phyloP scores from a whole-genome alignment of 1,139 yeast species.

The Eremothecium gossypii region DNA sequence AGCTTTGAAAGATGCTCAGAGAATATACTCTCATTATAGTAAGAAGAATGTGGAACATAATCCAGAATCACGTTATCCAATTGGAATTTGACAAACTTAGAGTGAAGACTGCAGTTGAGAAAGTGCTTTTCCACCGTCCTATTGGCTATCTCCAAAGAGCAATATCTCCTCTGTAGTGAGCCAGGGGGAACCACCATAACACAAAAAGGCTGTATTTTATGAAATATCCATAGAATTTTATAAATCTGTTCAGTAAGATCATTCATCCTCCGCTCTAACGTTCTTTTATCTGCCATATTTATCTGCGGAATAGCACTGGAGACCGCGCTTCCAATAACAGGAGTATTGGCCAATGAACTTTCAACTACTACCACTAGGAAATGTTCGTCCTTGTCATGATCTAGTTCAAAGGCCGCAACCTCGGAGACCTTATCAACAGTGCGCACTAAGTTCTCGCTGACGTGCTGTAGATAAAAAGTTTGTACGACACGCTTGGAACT shows the following conservation, averaged over 20 bases:
- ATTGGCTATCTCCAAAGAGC: conserved; percentile 69
- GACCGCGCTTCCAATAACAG: conserved; percentile 5
- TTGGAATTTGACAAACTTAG: conserved; percentile 70
- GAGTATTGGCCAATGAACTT: conserved; percentile 51
- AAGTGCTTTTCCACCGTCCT: conserved; percentile 81
- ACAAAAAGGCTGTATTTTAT: conserved; percentile 72
- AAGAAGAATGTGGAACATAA: conserved; percentile 29
- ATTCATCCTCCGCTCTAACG: conserved; percentile 31
- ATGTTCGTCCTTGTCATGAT: conserved; percentile 67
- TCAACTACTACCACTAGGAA: conserved; percentile 83
- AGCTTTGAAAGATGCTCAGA: conserved; percentile 27
- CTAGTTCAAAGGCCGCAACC: conserved; percentile 84
- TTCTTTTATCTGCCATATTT: conserved; percentile 10
- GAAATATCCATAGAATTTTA: conserved; percentile 51
- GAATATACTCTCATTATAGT: conserved; percentile 29
- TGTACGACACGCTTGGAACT: conserved; percentile 21
- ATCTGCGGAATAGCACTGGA: conserved; percentile 7
- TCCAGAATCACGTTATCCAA: conserved; percentile 29
- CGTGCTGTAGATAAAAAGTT: conserved; percentile 72
- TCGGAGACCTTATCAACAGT: conserved; percentile 79
- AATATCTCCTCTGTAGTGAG: conserved; percentile 60
- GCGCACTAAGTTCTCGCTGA: conserved; percentile 59
- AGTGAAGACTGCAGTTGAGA: conserved; percentile 63
- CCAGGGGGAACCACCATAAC: conserved; percentile 74
- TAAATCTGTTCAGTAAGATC: conserved; percentile 70